Conservation (phyloP, 805 yeast genomes). For the Pichia nanzhaoensis region DNA sequence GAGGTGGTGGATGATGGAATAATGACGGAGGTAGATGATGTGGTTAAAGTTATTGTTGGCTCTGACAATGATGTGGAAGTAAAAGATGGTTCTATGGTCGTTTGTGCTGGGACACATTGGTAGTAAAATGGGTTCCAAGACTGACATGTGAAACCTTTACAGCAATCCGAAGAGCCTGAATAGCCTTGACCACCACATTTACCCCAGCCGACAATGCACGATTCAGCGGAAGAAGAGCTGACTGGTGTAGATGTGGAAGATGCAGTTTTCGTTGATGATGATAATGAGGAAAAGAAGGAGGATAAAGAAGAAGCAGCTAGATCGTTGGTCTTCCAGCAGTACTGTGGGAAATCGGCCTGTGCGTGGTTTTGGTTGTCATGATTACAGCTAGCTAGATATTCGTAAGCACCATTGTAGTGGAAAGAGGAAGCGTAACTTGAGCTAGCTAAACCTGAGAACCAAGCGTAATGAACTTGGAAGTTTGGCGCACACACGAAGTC, state of each 20-base stretch:
- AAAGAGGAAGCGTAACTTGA: constrained; percentile 12
- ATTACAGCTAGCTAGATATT: constrained; percentile 24
- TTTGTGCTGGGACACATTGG: constrained; percentile 18
- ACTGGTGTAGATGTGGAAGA: constrained; percentile 3
- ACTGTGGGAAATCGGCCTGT: constrained; percentile 24
- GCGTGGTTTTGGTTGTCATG: constrained; percentile 25
- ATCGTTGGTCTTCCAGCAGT: constrained; percentile 13
- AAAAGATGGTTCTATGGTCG: not conserved
- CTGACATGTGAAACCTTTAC: constrained; percentile 17
- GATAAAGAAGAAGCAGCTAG: not conserved
- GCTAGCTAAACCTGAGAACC: constrained; percentile 23
- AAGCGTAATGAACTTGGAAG: constrained; percentile 29
- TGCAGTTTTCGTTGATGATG: not conserved
- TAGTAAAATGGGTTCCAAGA: constrained; percentile 21
- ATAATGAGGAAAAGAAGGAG: not conserved
- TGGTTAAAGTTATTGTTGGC: not conserved
- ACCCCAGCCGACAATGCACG: constrained; percentile 2
- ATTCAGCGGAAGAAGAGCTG: not conserved
- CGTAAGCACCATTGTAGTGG: constrained; percentile 17
- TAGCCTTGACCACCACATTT: constrained; percentile 10
- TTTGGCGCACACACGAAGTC: constrained; percentile 20
- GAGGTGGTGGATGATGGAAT: not conserved
- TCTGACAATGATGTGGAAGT: too few species aligned
- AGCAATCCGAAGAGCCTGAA: constrained; percentile 17
- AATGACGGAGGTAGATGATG: not conserved